Base-by-base conservation (phyloP, 495 filamentous ascomycete genomes). In the Lasiosphaeria miniovina region DNA sequence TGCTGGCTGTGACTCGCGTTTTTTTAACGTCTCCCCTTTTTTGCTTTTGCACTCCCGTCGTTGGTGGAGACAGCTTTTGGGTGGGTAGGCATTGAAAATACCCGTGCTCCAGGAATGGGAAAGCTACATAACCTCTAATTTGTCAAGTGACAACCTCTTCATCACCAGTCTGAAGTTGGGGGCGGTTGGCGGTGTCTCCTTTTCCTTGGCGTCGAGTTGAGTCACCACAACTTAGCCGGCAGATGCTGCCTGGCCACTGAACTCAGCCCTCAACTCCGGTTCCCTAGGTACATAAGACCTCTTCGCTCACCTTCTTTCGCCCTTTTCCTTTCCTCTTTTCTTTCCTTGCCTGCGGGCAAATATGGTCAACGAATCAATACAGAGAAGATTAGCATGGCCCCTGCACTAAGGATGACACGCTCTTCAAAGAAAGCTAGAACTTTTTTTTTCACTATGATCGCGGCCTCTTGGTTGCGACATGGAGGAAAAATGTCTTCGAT, bases 401-500 rank as follows among this genome's bases (percentile, higher is more conserved):
- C 93, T 97, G 93, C 91, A 96, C 91, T 95, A 96, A 96, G 91
- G 91, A 96, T 95, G 91, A 95, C 90, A 96, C 91, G 90, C 90
- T 91, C 89, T 91, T 90, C 89, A 93, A 91, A 93, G 90, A 92
- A 88, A 79, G 88, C 86, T 87, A 3, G 38, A 14, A 9, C 15
- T 46, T 46, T 46, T 46, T 61, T 55, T 61, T 55, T 55, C 58
- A 49, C 58, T 55, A 24, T 61, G 58, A 49, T 61, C 60, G 35
- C 36, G 59, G 54, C 38, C 54, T 58, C 32, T 17, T 35, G 60
- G 60, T 50, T 34, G 49, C 41, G 58, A 61, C 52, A 55, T 43
- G 58, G 58, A 55, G 58, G 55, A 51, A 52, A 61, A 49, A 55
- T 46, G 15, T n/a, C 15, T 46, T 46, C 11, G 12, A 5, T 46